Evolutionary conservation across 2,329 filamentous ascomycete genomes (phyloP), one percentile per base, ranked within the genome.

Genomic region (Orbilia blumenaviensis): DNA sequence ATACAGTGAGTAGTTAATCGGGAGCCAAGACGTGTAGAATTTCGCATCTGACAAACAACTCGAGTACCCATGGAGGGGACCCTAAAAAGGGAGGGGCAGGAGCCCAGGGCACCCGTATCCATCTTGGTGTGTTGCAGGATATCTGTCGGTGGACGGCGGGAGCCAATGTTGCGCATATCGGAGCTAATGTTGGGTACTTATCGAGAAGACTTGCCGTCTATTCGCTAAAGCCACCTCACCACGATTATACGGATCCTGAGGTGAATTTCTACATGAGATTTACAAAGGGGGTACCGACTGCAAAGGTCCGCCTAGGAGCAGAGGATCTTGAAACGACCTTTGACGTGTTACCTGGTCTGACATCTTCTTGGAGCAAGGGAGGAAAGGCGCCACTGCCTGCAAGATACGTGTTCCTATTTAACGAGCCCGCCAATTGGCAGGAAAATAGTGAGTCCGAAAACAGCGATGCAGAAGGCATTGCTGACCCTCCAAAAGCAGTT

Each of bases 361-460:
- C 48, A 9, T 4, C 25, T 16, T 16, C 48, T 7, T 29, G 12
- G 25, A 27, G 25, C 18, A n/a, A 12, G n/a, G 27, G n/a, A 14
- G 14, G 14, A 8, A 52, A 16, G n/a, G 10, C 8, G 6, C 12
- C 7, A 23, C 18, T 18, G 10, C 25, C 25, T 10, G 48, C 48
- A 18, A 16, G 18, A 29, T 52, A 52, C 48, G 48, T 52, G 48
- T 52, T 52, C 48, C 32, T 32, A 14, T 52, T 52, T 34, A 52
- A 52, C 1, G 27, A 52, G 27, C 12, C 25, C 14, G 7, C 18
- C 21, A 29, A 7, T n/a, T 52, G 48, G 48, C 48, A 52, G 7
- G 48, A 32, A 3, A 34, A 52, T n/a, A 34, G n/a, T 14, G 27
- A 34, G 9, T 25, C 32, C 5, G 48, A 34, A 18, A 27, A 32